Conservation (phyloP, 495 filamentous ascomycete species). For the Immersiella caudata region DNA sequence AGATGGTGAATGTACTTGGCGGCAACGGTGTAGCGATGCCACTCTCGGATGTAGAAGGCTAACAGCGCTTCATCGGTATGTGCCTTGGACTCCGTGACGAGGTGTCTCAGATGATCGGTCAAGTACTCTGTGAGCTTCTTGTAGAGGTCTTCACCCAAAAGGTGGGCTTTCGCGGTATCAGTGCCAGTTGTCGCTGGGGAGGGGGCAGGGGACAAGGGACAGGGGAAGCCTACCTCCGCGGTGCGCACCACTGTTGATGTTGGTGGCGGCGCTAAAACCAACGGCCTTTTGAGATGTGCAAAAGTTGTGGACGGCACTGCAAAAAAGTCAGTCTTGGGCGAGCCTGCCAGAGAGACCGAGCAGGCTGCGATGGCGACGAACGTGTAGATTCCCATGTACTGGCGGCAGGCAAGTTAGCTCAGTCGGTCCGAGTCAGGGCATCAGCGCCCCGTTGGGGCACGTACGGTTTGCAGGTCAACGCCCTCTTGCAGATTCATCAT, state of each 20-base stretch:
- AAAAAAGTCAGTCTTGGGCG: constrained; percentile 2
- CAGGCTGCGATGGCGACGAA: constrained; percentile 44
- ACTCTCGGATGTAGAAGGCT: constrained; percentile 94
- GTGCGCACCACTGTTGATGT: constrained; percentile 58
- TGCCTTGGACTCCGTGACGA: constrained; percentile 67
- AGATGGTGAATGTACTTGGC: constrained; percentile 97
- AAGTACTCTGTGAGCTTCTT: constrained; percentile 85
- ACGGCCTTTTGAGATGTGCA: constrained; percentile 97
- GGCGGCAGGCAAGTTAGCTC: constrained; percentile 20
- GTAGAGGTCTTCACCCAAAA: constrained; percentile 96
- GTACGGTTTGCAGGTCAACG: constrained; percentile 85
- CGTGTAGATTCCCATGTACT: constrained; percentile 99
- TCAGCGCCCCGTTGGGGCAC: constrained; percentile 33
- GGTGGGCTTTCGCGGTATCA: constrained; percentile 65
- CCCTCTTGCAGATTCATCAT: constrained; percentile 91
- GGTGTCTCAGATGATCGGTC: constrained; percentile 66
- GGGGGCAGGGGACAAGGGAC: no score
- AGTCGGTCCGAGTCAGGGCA: neutral
- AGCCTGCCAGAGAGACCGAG: neutral
- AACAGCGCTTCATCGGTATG: constrained; percentile 91
- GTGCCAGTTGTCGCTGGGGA: no score
- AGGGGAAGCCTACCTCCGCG: constrained; percentile 68
- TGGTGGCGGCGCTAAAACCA: constrained; percentile 36
- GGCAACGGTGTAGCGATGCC: constrained; percentile 91
- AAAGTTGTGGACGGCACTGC: constrained; percentile 95